Evolutionary conservation across 108 stramenopile species (phyloP).

Genomic region (Pseudonitzschia delicatissima): DNA sequence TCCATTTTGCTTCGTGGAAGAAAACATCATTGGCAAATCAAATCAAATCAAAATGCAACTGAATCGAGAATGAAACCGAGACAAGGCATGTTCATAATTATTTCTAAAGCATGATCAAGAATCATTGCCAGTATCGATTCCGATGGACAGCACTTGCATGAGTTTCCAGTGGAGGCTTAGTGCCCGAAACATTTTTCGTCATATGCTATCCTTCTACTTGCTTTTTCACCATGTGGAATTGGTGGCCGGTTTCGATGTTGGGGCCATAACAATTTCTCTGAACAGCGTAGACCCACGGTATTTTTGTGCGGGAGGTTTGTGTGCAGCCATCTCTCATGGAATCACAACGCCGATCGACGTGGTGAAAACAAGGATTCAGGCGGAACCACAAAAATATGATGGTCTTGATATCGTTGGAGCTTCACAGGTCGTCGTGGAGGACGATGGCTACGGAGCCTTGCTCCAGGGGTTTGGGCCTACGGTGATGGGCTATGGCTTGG

Average conservation of each 20-base stretch:
- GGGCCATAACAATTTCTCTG: not conserved
- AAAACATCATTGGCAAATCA: too few species aligned
- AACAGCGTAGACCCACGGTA: constrained; percentile 44
- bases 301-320: constrained; percentile 84
- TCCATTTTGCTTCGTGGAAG: too few species aligned
- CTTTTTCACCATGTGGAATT: not conserved
- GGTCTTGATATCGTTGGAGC: constrained; percentile 45
- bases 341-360: constrained; percentile 88
- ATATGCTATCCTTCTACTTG: not conserved
- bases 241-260: not conserved
- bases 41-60: too few species aligned
- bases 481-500: constrained; percentile 88
- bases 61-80: too few species aligned
- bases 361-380: constrained; percentile 90
- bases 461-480: constrained; percentile 85
- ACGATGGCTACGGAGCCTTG: constrained; percentile 71
- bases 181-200: too few species aligned
- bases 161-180: not conserved
- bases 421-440: constrained; percentile 61
- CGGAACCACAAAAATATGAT: constrained; percentile 50
- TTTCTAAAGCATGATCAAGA: not conserved
- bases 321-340: constrained; percentile 84
- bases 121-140: not conserved
- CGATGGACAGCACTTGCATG: not conserved
- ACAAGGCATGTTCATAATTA: not conserved